Percentiles rank a stretch among this genome's conserved stretches.
Evolutionary conservation across 805 yeast species (phyloP).

Genomic region (Komagataella pastoris): DNA sequence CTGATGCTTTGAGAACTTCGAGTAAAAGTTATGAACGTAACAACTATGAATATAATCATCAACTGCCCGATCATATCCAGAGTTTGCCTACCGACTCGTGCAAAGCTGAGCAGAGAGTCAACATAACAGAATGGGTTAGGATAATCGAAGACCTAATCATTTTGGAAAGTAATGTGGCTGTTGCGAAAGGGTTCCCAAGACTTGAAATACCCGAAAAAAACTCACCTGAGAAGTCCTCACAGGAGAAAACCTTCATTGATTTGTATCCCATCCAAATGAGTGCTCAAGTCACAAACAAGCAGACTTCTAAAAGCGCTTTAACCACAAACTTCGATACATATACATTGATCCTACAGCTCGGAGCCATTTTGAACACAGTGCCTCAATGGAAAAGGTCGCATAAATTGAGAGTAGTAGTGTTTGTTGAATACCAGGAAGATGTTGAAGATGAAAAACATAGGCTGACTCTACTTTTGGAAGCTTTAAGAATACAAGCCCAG

Average conservation of each 20-base stretch:
- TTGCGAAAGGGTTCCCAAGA: constrained; percentile 75
- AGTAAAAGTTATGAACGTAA: constrained; percentile 3
- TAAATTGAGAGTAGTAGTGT: constrained; percentile 66
- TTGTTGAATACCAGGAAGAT: constrained; percentile 70
- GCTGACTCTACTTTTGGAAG: constrained; percentile 48
- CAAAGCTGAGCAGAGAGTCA: constrained; percentile 54
- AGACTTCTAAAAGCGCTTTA: constrained; percentile 51
- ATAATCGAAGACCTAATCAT: constrained; percentile 80
- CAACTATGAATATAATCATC: constrained; percentile 9
- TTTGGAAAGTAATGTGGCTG: constrained; percentile 85
- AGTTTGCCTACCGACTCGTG: constrained; percentile 51
- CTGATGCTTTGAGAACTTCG: constrained; percentile 2
- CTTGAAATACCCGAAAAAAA: constrained; percentile 47
- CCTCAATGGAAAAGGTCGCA: constrained; percentile 84
- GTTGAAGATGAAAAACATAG: constrained; percentile 57
- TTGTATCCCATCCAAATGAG: constrained; percentile 96
- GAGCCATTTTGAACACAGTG: constrained; percentile 86
- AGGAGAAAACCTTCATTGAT: constrained; percentile 52
- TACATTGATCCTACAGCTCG: constrained; percentile 84
- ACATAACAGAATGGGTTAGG: constrained; percentile 80
- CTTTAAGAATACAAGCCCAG: constrained; percentile 76
- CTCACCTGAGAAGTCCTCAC: constrained; percentile 15
- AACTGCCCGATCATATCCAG: constrained; percentile 10
- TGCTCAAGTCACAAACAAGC: constrained; percentile 54
- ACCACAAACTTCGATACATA: constrained; percentile 94